Percentiles rank a stretch among this genome's conserved stretches.
Evolutionary conservation across 2,329 filamentous ascomycete genomes (phyloP).

Genomic region (Aureobasidium sp.): DNA sequence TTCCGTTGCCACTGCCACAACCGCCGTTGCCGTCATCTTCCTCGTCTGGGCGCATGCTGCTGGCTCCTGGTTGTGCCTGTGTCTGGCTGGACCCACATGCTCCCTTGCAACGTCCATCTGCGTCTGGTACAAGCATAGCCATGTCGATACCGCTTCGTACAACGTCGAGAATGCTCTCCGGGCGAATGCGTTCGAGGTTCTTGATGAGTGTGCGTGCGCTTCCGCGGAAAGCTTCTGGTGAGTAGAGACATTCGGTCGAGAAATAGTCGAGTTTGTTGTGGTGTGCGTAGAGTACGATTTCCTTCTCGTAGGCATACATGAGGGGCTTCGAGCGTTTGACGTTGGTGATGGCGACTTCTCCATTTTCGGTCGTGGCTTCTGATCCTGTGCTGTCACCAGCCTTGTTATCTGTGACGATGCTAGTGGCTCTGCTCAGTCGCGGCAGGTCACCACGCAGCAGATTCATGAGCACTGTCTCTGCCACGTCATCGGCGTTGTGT

Average conservation of each 20-base stretch:
- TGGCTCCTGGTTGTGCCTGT: conserved; percentile 17
- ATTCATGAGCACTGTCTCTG: conserved; percentile 98
- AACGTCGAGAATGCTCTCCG: conserved; percentile 90
- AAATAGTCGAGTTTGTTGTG: conserved; percentile 98
- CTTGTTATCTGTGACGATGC: conserved; percentile 66
- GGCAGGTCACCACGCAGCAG: conserved; percentile 83
- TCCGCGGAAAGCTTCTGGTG: conserved; percentile 89
- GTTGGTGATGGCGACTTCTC: conserved; percentile 48
- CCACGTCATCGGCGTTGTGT: conserved; percentile 95
- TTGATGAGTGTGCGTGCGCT: conserved; percentile 90
- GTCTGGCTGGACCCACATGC: conserved; percentile 30
- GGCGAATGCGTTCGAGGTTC: conserved; percentile 83
- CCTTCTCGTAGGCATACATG: conserved; percentile 98
- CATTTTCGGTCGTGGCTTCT: conserved; percentile 11
- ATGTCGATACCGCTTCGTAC: conserved; percentile 94
- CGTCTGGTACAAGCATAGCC: conserved; percentile 67
- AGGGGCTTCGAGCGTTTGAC: conserved; percentile 94
- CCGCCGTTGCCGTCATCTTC: conserved; percentile 57
- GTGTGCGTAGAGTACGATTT: conserved; percentile 95
- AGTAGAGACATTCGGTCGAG: conserved; percentile 97
- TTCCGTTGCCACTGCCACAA: conserved; percentile 63
- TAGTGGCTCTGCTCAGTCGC: conserved; percentile 77
- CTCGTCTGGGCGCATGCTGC: conserved; percentile 28
- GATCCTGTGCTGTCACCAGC: conserved; percentile 20
- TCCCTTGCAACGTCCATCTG: conserved; percentile 41